These are phyloP conservation scores for Blastomyces percursus DNA, from an alignment of 2,329 filamentous ascomycete genomes.

Conservation along the genomic window DNA sequence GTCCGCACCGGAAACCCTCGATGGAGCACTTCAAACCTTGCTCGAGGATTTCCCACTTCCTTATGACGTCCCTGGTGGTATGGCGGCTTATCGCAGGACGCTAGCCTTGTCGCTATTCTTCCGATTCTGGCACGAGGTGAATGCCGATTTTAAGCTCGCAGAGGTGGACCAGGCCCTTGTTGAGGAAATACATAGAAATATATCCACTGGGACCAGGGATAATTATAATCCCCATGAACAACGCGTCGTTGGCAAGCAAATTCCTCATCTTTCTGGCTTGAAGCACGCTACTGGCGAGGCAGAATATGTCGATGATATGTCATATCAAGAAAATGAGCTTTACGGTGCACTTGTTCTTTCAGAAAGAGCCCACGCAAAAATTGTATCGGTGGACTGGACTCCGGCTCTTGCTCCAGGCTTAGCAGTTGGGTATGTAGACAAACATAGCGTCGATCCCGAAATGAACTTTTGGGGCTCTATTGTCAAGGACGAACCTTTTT, in stretches of 20 bases:
- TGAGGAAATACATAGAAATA: conserved; percentile 62
- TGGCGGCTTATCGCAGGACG: conserved; percentile 79
- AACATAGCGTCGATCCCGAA: conserved; percentile 59
- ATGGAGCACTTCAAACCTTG: conserved; percentile 67
- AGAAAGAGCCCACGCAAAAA: conserved; percentile 66
- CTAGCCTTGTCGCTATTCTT: conserved; percentile 81
- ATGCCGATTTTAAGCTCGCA: conserved; percentile 46
- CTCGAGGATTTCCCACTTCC: conserved; percentile 69
- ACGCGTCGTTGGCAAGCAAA: conserved; percentile 66
- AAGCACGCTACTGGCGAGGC: conserved; percentile 82
- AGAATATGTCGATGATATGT: conserved; percentile 83
- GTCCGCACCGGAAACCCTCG: conserved; percentile 62
- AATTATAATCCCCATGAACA: conserved; percentile 58
- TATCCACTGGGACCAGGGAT: conserved; percentile 68
- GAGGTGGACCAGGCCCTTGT: conserved; percentile 58
- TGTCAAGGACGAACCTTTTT: conserved; percentile 63
- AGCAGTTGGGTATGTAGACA: conserved; percentile 66
- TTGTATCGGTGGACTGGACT: conserved; percentile 61
- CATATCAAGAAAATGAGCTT: conserved; percentile 65
- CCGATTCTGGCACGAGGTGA: conserved; percentile 77
- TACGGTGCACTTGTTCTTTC: conserved; percentile 72
- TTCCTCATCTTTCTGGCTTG: conserved; percentile 67
- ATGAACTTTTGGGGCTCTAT: conserved; percentile 77
- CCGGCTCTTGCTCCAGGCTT: conserved; percentile 64
- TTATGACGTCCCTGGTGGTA: conserved; percentile 77